Evolutionary conservation across 1,284 basidiomycete genomes (phyloP), one percentile per base, ranked within the genome.

Genomic region (Lentinula novae-zelandiae): DNA sequence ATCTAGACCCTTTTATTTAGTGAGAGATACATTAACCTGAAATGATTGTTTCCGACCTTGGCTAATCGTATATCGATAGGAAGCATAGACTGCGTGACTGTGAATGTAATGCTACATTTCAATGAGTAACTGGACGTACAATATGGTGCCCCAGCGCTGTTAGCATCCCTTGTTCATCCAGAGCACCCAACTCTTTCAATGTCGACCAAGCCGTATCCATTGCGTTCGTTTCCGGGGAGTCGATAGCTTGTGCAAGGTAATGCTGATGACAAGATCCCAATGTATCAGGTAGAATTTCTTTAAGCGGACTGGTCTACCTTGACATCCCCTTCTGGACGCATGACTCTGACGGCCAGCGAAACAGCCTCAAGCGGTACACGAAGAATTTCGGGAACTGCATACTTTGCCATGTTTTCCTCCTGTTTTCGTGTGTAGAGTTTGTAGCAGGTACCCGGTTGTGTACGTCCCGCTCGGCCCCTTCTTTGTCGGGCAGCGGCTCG

Each of bases 61-160:
- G 86, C 93, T 20, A 98, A 80, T 52, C 93, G 83, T n/a, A 97
- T 76, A 74, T 98, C 95, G 31, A 97, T 78, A 1, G 95, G 95
- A 34, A 98, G 80, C 73, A 88, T 82, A 4, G 91, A 82, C 90
- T 93, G 63, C 58, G n/a, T 17, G 55, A 55, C 2, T 46, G 67
- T 58, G 60, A 58, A 61, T 56, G 62, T 53, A 44, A 62, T n/a
- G 53, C 38, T 17, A 61, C 49, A n/a, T 22, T 42, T n/a, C 52
- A 62, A 58, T 27, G 8, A 38, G 13, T n/a, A 34, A 38, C 9
- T 44, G 36, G n/a, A 71, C 80, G 59, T 66, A 86, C 90, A 71
- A 96, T 84, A 73, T 96, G 88, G 65, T 84, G 79, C 2, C 96
- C 96, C 2, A 98, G 78, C 6, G 95, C 85, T 0, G 95, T 97